Evolutionary conservation across 306 rosid genomes (phyloP).

Genomic region (Gynostemma pentaphyllum): DNA sequence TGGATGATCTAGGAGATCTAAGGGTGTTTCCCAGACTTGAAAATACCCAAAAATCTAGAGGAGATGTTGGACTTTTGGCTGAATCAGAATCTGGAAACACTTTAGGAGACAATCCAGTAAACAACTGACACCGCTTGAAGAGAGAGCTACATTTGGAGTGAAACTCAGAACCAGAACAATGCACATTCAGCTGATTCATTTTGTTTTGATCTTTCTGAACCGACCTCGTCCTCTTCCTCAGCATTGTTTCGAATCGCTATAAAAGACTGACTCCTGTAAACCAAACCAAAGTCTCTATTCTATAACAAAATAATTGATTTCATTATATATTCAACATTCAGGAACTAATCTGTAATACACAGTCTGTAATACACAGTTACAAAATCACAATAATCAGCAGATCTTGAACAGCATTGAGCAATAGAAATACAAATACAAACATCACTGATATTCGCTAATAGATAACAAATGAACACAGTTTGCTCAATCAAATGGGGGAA

Average conservation of each 20-base stretch:
- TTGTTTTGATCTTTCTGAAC: conserved; percentile 55
- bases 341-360: no score
- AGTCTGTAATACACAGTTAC: no score
- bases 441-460: neutral
- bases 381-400: conserved; percentile 1
- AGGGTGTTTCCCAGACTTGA: conserved; percentile 37
- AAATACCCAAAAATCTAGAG: conserved; percentile 53
- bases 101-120: conserved; percentile 50
- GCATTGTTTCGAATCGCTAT: conserved; percentile 35
- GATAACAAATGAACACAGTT: neutral
- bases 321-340: neutral
- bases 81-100: conserved; percentile 58
- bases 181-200: conserved; percentile 31
- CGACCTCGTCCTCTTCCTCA: conserved; percentile 77
- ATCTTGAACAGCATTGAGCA: neutral
- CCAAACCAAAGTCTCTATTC: conserved; percentile 1
- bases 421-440: neutral
- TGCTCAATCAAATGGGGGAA: neutral
- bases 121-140: conserved; percentile 46
- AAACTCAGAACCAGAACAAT: conserved; percentile 36
- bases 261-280: neutral
- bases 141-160: conserved; percentile 38
- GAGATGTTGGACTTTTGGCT: conserved; percentile 80
- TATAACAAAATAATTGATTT: neutral
- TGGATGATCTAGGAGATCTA: conserved; percentile 35